Evolutionary conservation across 2,329 filamentous ascomycete genomes (phyloP).

Genomic region (Thermoascus crustaceus): DNA sequence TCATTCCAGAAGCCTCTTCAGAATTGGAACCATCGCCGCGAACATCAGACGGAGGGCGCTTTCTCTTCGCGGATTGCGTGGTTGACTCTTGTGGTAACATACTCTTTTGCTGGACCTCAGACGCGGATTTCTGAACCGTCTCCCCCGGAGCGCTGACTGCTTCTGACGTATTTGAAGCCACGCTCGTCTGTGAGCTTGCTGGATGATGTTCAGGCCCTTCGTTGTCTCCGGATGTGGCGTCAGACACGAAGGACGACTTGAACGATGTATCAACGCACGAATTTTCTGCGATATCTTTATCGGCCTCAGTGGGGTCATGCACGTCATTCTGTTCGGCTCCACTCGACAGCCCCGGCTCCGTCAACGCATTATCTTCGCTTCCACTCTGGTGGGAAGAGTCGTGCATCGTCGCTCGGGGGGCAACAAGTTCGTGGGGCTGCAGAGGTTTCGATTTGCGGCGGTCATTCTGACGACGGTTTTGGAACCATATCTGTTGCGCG

Average conservation of each 20-base stretch:
- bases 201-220: conserved; percentile 18
- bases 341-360: conserved; percentile 22
- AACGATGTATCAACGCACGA: conserved; percentile 16
- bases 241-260: conserved; percentile 18
- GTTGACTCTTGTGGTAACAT: conserved; percentile 13
- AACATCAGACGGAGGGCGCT: conserved; percentile 26
- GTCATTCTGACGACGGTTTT: conserved; percentile 89
- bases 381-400: conserved; percentile 19
- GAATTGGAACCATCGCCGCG: conserved; percentile 9
- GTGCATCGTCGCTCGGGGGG: conserved; percentile 22
- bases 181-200: conserved; percentile 24
- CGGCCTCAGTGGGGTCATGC: conserved; percentile 8
- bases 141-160: conserved; percentile 18
- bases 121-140: conserved; percentile 11
- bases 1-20: conserved; percentile 9
- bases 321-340: conserved; percentile 21
- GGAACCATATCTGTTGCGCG: conserved; percentile 88
- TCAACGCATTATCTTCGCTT: conserved; percentile 21
- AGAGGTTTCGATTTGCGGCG: conserved; percentile 80
- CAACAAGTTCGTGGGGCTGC: conserved; percentile 63
- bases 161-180: conserved; percentile 19
- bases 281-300: conserved; percentile 11
- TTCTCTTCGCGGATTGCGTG: conserved; percentile 21
- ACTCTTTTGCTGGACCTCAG: conserved; percentile 9
- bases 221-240: conserved; percentile 17